A percentile compares a stretch with the other conserved stretches of the same genome.
phyloP scores from a whole-genome alignment of 1,284 basidiomycete genomes.

The Bjerkandera adusta region DNA sequence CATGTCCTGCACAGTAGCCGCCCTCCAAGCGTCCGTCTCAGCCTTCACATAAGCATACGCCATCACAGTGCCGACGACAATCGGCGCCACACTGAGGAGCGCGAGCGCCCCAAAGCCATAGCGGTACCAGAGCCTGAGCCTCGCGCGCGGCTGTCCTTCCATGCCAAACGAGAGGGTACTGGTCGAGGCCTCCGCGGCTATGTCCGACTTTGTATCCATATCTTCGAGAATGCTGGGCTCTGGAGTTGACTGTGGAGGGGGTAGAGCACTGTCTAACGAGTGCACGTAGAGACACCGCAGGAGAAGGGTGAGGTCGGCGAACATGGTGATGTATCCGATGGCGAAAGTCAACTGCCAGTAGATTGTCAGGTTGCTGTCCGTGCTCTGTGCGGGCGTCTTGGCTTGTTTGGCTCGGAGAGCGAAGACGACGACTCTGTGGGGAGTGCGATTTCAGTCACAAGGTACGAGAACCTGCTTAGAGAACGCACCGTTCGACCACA shows the following conservation, averaged over 20 bases:
- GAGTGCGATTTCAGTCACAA: neutral
- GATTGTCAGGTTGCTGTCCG: conserved; percentile 22
- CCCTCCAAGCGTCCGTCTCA: conserved; percentile 7
- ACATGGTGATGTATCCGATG: conserved; percentile 29
- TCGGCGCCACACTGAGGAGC: conserved; percentile 22
- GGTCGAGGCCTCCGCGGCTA: no score
- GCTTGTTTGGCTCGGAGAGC: conserved; percentile 30
- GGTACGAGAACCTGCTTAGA: no score
- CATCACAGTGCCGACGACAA: conserved; percentile 26
- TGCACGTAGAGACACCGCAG: conserved; percentile 28
- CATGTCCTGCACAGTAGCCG: conserved; percentile 13
- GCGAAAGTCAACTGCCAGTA: conserved; percentile 32
- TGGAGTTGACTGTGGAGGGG: neutral
- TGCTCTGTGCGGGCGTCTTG: conserved; percentile 17
- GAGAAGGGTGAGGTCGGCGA: conserved; percentile 24
- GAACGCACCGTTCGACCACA: conserved; percentile 19
- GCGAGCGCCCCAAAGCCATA: conserved; percentile 21
- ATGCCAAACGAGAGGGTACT: no score
- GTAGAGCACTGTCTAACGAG: neutral
- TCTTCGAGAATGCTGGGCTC: no score
- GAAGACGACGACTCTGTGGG: conserved; percentile 23
- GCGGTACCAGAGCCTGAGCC: conserved; percentile 23
- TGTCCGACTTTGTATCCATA: no score
- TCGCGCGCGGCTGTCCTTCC: neutral
- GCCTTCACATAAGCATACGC: conserved; percentile 24